Percentiles rank a stretch among this genome's conserved stretches.
Evolutionary conservation across 345 rosid species (phyloP).

Genomic region (Populus nigra): DNA sequence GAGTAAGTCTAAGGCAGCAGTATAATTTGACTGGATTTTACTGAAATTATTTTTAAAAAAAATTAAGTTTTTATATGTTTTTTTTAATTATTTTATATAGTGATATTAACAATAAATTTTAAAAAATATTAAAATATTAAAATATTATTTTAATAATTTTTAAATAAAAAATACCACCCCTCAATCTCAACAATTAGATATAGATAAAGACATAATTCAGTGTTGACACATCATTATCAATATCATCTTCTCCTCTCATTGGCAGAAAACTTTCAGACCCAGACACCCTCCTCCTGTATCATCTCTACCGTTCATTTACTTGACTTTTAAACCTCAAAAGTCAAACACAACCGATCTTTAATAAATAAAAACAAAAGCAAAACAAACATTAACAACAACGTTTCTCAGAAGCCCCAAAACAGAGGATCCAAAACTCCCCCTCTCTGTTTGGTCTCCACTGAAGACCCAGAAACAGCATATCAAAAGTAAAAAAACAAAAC

Average conservation of each 20-base stretch:
- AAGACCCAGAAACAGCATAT: constrained; percentile 27
- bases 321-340: constrained; percentile 36
- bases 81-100: no score
- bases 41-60: no score
- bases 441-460: constrained; percentile 52
- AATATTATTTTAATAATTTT: no score
- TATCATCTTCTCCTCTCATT: not conserved
- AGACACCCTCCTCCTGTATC: not conserved
- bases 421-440: constrained; percentile 22
- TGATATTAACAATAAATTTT: no score
- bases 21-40: no score
- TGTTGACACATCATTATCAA: not conserved
- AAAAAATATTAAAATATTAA: no score
- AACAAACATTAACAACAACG: constrained; percentile 11
- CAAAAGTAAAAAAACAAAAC: not conserved
- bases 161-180: no score
- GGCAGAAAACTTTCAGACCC: not conserved
- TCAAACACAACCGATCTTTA: constrained; percentile 3
- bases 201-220: no score
- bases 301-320: constrained; percentile 42
- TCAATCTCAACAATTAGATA: no score
- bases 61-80: no score
- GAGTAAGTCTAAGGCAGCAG: no score
- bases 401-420: constrained; percentile 19
- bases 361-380: not conserved